Evolutionary conservation across 306 rosid genomes (phyloP).

Genomic region (Castanopsis chinensis): DNA sequence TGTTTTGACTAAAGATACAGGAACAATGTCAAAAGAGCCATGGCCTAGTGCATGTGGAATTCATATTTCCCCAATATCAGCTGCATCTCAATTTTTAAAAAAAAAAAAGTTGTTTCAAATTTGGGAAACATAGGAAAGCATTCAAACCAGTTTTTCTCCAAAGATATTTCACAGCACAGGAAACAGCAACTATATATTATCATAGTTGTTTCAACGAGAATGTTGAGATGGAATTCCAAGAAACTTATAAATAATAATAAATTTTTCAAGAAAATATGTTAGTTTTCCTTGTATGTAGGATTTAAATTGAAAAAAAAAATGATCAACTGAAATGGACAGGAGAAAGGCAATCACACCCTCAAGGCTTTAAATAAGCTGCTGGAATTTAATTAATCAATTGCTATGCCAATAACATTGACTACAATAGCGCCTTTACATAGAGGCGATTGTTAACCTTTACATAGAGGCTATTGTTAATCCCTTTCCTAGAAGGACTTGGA

Average conservation of each 20-base stretch:
- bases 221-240: neutral
- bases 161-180: neutral
- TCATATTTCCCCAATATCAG: neutral
- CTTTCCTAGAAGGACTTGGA: no score
- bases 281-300: no score
- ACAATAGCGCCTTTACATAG: no score
- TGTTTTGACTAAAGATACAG: neutral
- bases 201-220: neutral
- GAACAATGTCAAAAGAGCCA: neutral
- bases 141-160: neutral
- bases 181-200: neutral
- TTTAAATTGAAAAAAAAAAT: no score
- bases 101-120: neutral
- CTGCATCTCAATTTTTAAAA: neutral
- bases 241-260: neutral
- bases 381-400: no score
- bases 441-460: no score
- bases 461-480: no score
- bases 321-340: no score
- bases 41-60: neutral
- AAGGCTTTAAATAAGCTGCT: no score
- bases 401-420: no score
- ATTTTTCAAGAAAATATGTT: no score
- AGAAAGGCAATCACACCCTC: no score
- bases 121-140: neutral